These are phyloP conservation scores for Coemansia brasiliensis DNA, from an alignment of 192 early-diverging fungal species.

Conservation along the genomic window DNA sequence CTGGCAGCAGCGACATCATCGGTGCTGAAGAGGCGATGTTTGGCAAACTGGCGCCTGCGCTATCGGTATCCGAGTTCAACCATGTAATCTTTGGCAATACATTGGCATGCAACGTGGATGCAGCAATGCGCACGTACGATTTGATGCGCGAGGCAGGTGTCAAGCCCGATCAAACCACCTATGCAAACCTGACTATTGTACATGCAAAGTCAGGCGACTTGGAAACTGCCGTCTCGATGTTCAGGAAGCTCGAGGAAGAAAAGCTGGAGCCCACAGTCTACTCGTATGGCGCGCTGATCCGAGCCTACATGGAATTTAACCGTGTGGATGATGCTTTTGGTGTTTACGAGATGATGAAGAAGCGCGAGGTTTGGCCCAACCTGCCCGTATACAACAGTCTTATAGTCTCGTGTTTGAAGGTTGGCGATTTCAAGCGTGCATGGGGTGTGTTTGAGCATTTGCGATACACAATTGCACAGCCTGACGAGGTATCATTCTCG, in stretches of 20 bases:
- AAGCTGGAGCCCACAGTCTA: slow-evolving; percentile 62
- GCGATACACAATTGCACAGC: slow-evolving; percentile 71
- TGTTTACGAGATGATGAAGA: slow-evolving; percentile 80
- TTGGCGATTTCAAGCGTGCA: slow-evolving; percentile 69
- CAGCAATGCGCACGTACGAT: slow-evolving; percentile 66
- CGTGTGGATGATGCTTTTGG: slow-evolving; percentile 71
- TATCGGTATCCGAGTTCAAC: slow-evolving; percentile 51
- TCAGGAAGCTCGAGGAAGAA: slow-evolving; percentile 61
- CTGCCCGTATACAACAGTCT: slow-evolving; percentile 75
- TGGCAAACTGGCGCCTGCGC: slow-evolving; percentile 9
- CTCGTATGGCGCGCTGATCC: slow-evolving; percentile 71
- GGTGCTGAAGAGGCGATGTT: neutral
- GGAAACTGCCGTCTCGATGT: slow-evolving; percentile 61
- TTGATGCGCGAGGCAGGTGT: slow-evolving; percentile 63
- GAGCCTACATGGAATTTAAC: slow-evolving; percentile 60
- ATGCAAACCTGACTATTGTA: slow-evolving; percentile 77
- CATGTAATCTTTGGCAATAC: slow-evolving; percentile 65
- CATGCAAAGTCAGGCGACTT: slow-evolving; percentile 69
- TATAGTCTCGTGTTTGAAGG: slow-evolving; percentile 78
- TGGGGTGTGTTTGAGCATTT: slow-evolving; percentile 92
- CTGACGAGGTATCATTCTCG: slow-evolving; percentile 78
- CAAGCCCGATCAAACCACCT: slow-evolving; percentile 66
- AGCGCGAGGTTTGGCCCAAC: slow-evolving; percentile 54
- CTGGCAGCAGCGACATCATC: neutral
- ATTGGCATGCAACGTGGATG: slow-evolving; percentile 57